These are phyloP conservation scores for Babesia bovis DNA, from an alignment of 169 alveolate genomes.

Conservation along the genomic window DNA sequence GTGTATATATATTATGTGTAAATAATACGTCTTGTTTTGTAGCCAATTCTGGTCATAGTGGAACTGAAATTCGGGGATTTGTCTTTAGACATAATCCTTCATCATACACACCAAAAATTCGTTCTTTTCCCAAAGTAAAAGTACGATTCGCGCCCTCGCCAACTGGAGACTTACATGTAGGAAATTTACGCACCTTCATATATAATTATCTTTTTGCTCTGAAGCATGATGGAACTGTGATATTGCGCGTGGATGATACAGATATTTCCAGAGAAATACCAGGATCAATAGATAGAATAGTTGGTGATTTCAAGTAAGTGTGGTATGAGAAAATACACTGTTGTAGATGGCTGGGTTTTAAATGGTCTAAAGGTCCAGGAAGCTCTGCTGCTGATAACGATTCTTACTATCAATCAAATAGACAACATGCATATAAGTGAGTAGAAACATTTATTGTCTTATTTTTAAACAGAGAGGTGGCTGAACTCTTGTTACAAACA, in stretches of 20 bases:
- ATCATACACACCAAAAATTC: too few species aligned
- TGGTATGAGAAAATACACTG: background rate
- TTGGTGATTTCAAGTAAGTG: slow-evolving; percentile 71
- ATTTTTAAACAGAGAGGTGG: slow-evolving; percentile 61
- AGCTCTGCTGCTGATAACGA: slow-evolving; percentile 71
- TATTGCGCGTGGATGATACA: slow-evolving; percentile 82
- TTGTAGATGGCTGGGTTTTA: slow-evolving; percentile 78
- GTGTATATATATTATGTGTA: too few species aligned
- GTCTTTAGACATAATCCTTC: too few species aligned
- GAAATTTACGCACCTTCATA: slow-evolving; percentile 80
- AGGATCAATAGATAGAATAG: slow-evolving; percentile 57
- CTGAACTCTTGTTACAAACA: slow-evolving; percentile 66
- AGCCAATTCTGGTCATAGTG: background rate
- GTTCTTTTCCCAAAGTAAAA: slow-evolving; percentile 25
- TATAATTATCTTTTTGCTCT: slow-evolving; percentile 75
- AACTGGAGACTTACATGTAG: slow-evolving; percentile 81
- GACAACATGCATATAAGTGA: slow-evolving; percentile 70
- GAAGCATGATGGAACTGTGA: slow-evolving; percentile 63
- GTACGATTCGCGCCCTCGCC: slow-evolving; percentile 76
- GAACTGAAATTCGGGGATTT: too few species aligned
- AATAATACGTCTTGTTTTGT: background rate
- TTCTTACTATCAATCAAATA: slow-evolving; percentile 78
- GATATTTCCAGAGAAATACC: slow-evolving; percentile 65
- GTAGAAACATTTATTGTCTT: background rate
- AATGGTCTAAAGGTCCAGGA: slow-evolving; percentile 82